These are phyloP conservation scores for Kuraishia floccosa DNA, from an alignment of 805 yeast genomes.

Conservation along the genomic window DNA sequence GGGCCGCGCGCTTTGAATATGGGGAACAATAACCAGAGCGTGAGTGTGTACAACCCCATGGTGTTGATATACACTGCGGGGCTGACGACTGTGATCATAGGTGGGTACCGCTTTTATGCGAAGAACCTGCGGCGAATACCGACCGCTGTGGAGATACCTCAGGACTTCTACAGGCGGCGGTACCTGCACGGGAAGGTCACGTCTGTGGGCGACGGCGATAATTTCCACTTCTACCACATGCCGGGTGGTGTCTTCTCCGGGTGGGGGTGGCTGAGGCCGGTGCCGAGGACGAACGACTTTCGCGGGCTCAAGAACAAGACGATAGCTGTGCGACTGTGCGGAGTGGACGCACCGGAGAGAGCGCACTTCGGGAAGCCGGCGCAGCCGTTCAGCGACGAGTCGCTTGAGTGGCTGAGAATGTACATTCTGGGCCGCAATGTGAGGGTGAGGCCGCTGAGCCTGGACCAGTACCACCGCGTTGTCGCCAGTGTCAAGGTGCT, in stretches of 20 bases:
- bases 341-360: slow-evolving; percentile 95
- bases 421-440: slow-evolving; percentile 59
- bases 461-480: slow-evolving; percentile 84
- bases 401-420: slow-evolving; percentile 61
- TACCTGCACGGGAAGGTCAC: slow-evolving; percentile 67
- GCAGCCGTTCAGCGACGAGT: slow-evolving; percentile 81
- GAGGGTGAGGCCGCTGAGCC: slow-evolving; percentile 63
- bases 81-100: slow-evolving; percentile 21
- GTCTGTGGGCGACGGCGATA: slow-evolving; percentile 92
- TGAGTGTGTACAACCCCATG: slow-evolving; percentile 13
- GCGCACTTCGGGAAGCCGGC: slow-evolving; percentile 92
- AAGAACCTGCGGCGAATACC: slow-evolving; percentile 37
- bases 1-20: no score
- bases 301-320: slow-evolving; percentile 51
- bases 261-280: slow-evolving; percentile 81
- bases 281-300: slow-evolving; percentile 42
- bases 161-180: slow-evolving; percentile 25
- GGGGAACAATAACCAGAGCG: no score
- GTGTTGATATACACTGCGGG: slow-evolving; percentile 17
- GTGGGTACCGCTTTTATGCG: slow-evolving; percentile 31
- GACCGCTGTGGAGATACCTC: slow-evolving; percentile 39
- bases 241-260: slow-evolving; percentile 88
- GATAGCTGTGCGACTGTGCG: slow-evolving; percentile 73
- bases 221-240: slow-evolving; percentile 82
- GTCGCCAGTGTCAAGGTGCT: slow-evolving; percentile 64